Evolutionary conservation across 1,139 yeast species (phyloP), one percentile per base, ranked within the genome.

Genomic region (Debaryomyces coudertii): DNA sequence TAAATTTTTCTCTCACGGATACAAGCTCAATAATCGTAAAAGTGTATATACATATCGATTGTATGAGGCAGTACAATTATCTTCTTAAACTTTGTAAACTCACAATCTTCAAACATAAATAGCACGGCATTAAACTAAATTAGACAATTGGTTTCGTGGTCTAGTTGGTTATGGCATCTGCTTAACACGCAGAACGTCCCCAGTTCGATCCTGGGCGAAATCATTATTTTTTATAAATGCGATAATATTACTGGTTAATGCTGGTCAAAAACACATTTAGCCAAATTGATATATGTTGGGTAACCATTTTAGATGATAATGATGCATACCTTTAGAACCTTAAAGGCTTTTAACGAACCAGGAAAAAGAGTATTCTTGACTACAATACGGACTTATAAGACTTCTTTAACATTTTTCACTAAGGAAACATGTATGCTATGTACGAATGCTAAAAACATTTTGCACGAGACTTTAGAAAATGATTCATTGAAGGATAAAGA

Each of bases 171-270:
- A 89, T 88, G 96, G 95, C 96, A 87, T 86, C 92, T 88, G 96
- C 96, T 87, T 89, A 88, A 89, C 96, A 89, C 96, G 96, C 96
- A 87, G 92, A 87, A 88, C 92, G 96, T 90, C 96, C 96, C 96
- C 96, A 88, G 97, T 90, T 90, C 47, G 49, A 46, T 46, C 49
- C 52, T 48, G 52, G 49, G 49, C 52, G 45, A 42, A 48, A 48
- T 48, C 51, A 46, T 20, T 44, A 37, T 36, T 31, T 34, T 29
- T 27, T 25, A 16, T 3, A 12, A 15, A 2, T 14, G 7, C 4
- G 14, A 7, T 16, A 29, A 20, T 20, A 20, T 20, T 20, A 20
- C 5, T 20, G 16, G 30, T 11, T 14, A 28, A 4, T 15, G 2
- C 5, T 28, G 12, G 11, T 7, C 6, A n/a, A 7, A 28, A n/a